Base-by-base conservation (phyloP, 2,329 filamentous ascomycete genomes). In the Fusarium foetens region DNA sequence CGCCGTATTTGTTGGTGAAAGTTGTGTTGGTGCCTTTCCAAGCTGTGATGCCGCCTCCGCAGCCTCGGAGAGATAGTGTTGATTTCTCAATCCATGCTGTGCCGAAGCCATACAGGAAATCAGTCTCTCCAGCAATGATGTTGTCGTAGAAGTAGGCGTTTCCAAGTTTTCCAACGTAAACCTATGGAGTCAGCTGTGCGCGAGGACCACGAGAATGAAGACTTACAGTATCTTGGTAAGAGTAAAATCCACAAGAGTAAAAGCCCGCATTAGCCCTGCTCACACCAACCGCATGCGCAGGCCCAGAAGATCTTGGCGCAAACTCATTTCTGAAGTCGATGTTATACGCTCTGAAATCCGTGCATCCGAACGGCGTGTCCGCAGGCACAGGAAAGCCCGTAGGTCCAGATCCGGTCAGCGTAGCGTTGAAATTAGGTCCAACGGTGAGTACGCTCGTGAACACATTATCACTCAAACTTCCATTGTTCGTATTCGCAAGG, bases 51-150 rank as follows among this genome's bases (percentile, higher is more conserved):
- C 90, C 91, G 21, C 91, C 91, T 8, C 89, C 89, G 71, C 90
- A 93, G 73, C 81, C 83, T 14, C 91, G 86, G 17, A 92, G 83
- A 0, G 83, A 81, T 4, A 93, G 79, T 0, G 82, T 81, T 3
- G 86, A 88, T 7, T 84, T 81, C 61, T 89, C 84, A 43, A 92
- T 83, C 84, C 87, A 92, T 7, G 87, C 84, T 0, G 90, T 92
- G 31, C 90, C 90, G 75, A 92, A 92, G 13, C 90, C 90, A 75
- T 92, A 92, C 25, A 92, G 81, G 80, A 92, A 92, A 73, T 93
- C 91, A 0, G 89, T 92, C 76, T 92, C 84, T 1, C 91, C 91
- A 0, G 88, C 90, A 9, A 92, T 84, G 39, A 89, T 85, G 58
- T 82, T 86, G 39, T 86, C 83, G 77, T 89, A 86, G 79, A 93